Evolutionary conservation across 305 asterid genomes (phyloP), one percentile per base, ranked within the genome.

Genomic region (Fraxinus dipetala): DNA sequence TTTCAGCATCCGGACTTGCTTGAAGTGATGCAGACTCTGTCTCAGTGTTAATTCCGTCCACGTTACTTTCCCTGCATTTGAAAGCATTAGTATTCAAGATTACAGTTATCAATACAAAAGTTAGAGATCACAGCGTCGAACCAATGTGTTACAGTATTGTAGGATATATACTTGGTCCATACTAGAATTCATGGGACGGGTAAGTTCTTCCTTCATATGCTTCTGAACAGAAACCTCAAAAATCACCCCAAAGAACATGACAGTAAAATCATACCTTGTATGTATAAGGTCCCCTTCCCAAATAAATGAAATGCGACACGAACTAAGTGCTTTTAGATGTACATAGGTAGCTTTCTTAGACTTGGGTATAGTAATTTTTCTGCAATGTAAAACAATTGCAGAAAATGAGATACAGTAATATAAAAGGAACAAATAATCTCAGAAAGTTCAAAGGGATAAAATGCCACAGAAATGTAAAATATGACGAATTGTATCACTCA

Each of bases 281-380:
- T 80, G 43, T 73, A 94, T 89, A 78, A 88, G 93, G 83, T 91
- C 88, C 75, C 96, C 99, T 86, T 93, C 93, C 90, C 98, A 95
- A 82, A 91, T 67, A 88, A 94, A 94, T 91, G 92, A 89, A 83
- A 95, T 92, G 85, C 89, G 92, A 84, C 98, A 94, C 87, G 83
- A 91, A 45, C 56, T 36, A 72, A 97, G 94, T 63, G 99, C 99
- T 87, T 91, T 91, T 74, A 56, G 78, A 18, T 86, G 87, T 51
- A 94, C 96, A 77, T 89, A 86, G 77, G 88, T 91, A 81, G 99
- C 99, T 92, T 93, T 95, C 87, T 86, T 91, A 48, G 98, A 95
- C 87, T 84, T 92, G 11, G 88, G 93, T 85, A 83, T 93, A 85
- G 87, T 81, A 95, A 95, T 91, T 89, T 83, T 95, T 87, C 99